Base-by-base conservation (phyloP, 805 yeast species). In the Myxozyma geophila region DNA sequence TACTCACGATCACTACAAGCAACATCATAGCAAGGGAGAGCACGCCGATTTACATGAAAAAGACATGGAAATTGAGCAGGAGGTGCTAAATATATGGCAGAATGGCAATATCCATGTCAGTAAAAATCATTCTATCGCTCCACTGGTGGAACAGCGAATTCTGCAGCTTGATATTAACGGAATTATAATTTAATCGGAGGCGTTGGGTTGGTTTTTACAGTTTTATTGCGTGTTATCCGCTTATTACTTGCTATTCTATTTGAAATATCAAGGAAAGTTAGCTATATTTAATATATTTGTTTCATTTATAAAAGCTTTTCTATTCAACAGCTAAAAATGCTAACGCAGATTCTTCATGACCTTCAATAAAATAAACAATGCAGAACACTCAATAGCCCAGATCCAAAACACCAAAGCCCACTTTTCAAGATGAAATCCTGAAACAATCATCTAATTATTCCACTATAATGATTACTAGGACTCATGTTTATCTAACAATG, bases 121-220 rank as follows among this genome's bases (percentile, higher is more conserved):
- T n/a, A 21, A 28, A 15, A 33, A 41, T 33, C 47, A 46, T 12
- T 58, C 59, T 6, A 64, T 64, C 36, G 49, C 67, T 13, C 67
- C 67, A 12, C 23, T 28, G 28, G 36, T 64, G 5, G 67, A 64
- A 33, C 65, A 59, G n/a, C 44, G 67, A 19, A 60, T 60, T 7
- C 35, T 37, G 7, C 57, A 43, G 41, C 44, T 60, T 12, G 62
- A 64, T 33, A 13, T 15, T 0, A 19, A 60, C 21, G 62, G 67
- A 1, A 41, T 23, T 37, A 39, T 33, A 21, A 23, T 41, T 19
- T 15, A 12, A 33, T 19, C 9, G 10, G 10, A 17, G 21, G 50
- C 12, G 21, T 46, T 46, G 28, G 28, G 28, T 28, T 5, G 28
- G 28, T 28, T 28, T 28, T 28, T 28, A 28, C 28, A 28, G 28